These are phyloP conservation scores for Vaccinium darrowii DNA, from an alignment of 148 eudicot genomes.

Conservation along the genomic window DNA sequence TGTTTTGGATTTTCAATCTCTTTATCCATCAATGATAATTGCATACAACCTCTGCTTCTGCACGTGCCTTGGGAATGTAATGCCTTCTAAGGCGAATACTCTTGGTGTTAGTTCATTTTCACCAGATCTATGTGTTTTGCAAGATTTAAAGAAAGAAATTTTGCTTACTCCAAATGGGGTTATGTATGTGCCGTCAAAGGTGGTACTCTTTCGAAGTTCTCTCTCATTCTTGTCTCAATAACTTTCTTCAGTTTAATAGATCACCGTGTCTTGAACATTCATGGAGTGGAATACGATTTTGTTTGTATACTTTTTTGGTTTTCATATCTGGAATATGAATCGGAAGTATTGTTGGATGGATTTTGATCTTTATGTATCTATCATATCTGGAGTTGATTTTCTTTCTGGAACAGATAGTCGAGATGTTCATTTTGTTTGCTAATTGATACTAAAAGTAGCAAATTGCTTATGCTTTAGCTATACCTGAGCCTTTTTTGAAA, in stretches of 20 bases:
- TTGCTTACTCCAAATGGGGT: slow-evolving; percentile 92
- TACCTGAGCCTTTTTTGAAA: neutral
- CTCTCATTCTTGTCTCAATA: neutral
- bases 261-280: neutral
- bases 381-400: neutral
- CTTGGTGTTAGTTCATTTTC: slow-evolving; percentile 87
- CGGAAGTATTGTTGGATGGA: neutral
- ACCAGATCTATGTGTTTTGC: slow-evolving; percentile 51
- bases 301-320: neutral
- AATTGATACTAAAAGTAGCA: neutral
- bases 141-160: slow-evolving; percentile 51
- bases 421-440: neutral
- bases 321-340: neutral
- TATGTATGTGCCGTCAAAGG: slow-evolving; percentile 82
- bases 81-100: slow-evolving; percentile 60
- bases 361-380: neutral
- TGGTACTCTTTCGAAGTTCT: slow-evolving; percentile 16
- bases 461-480: neutral
- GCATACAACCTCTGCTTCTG: slow-evolving; percentile 96
- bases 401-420: neutral
- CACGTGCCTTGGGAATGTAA: slow-evolving; percentile 86
- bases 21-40: slow-evolving; percentile 98
- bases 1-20: slow-evolving; percentile 98
- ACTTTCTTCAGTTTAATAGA: neutral
- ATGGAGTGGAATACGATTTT: neutral